Percentiles rank a stretch among this genome's conserved stretches.
These are phyloP conservation scores for Vanrija sp. DNA, from an alignment of 1,284 basidiomycete species.

Conservation along the genomic window DNA sequence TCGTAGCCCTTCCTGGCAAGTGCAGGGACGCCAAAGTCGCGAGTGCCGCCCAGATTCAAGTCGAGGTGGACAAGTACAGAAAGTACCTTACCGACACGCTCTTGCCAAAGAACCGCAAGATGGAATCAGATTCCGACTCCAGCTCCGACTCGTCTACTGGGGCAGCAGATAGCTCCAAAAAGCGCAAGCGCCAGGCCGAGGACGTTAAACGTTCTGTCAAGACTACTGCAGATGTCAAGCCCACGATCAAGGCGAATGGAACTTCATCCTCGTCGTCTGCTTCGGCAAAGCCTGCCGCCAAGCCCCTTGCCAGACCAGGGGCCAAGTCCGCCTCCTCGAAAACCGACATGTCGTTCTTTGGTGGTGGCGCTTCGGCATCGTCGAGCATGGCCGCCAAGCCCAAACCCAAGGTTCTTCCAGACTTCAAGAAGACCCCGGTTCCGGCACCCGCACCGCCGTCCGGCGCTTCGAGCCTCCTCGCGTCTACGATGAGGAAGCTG, in stretches of 20 bases:
- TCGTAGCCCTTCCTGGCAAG: background rate
- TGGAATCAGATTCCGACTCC: conserved; percentile 2
- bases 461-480: conserved; percentile 1
- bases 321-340: background rate
- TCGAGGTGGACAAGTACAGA: conserved; percentile 5
- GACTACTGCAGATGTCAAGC: conserved; percentile 1
- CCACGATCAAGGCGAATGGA: background rate
- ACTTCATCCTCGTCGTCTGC: background rate
- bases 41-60: conserved; percentile 14
- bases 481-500: conserved; percentile 9
- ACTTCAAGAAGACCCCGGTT: conserved; percentile 23
- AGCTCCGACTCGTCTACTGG: background rate
- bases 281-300: background rate
- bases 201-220: background rate
- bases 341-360: conserved; percentile 37
- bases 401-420: conserved; percentile 22
- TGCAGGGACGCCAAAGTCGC: background rate
- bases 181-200: conserved; percentile 20
- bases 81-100: conserved; percentile 14
- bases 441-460: background rate
- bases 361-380: conserved; percentile 7
- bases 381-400: conserved; percentile 17
- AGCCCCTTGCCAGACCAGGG: background rate
- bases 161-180: background rate
- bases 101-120: conserved; percentile 10